Evolutionary conservation across 2,329 filamentous ascomycete species (phyloP).

Genomic region (Ophiostoma perfectum): DNA sequence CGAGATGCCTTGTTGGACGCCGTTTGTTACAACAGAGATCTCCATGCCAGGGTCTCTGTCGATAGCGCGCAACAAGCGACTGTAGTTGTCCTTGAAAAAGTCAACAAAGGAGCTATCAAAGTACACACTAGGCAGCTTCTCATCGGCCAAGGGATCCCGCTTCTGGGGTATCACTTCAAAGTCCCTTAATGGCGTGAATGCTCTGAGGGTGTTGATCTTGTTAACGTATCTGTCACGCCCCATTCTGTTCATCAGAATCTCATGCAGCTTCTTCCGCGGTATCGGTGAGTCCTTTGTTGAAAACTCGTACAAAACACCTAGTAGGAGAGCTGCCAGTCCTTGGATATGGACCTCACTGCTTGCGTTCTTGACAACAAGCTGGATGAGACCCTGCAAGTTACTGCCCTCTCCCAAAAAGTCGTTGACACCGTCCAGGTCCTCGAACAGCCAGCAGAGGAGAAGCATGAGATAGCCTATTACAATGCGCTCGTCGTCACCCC

Average conservation of each 20-base stretch:
- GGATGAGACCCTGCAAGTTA: slow-evolving; percentile 79
- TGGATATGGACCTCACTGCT: slow-evolving; percentile 63
- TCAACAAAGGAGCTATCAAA: slow-evolving; percentile 85
- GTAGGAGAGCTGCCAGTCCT: slow-evolving; percentile 75
- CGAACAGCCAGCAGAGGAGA: slow-evolving; percentile 82
- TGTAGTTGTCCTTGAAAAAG: slow-evolving; percentile 95
- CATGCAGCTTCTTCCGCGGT: slow-evolving; percentile 71
- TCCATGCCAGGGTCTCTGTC: slow-evolving; percentile 88
- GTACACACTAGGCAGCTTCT: slow-evolving; percentile 68
- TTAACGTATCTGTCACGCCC: slow-evolving; percentile 85
- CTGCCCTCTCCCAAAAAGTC: slow-evolving; percentile 90
- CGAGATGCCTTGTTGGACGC: slow-evolving; percentile 84
- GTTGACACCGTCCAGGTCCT: slow-evolving; percentile 85
- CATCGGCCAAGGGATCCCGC: slow-evolving; percentile 45
- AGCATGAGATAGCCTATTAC: slow-evolving; percentile 85
- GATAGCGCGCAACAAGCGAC: slow-evolving; percentile 73
- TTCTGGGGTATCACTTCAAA: slow-evolving; percentile 81
- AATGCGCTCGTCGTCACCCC: slow-evolving; percentile 71
- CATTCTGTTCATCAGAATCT: slow-evolving; percentile 68
- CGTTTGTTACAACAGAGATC: slow-evolving; percentile 71
- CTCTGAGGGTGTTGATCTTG: slow-evolving; percentile 69
- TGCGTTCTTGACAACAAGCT: slow-evolving; percentile 60
- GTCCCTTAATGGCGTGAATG: slow-evolving; percentile 74
- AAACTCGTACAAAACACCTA: slow-evolving; percentile 92
- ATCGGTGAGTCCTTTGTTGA: slow-evolving; percentile 96